These are phyloP conservation scores for Tolypocladium album DNA, from an alignment of 2,329 filamentous ascomycete genomes.

Conservation along the genomic window DNA sequence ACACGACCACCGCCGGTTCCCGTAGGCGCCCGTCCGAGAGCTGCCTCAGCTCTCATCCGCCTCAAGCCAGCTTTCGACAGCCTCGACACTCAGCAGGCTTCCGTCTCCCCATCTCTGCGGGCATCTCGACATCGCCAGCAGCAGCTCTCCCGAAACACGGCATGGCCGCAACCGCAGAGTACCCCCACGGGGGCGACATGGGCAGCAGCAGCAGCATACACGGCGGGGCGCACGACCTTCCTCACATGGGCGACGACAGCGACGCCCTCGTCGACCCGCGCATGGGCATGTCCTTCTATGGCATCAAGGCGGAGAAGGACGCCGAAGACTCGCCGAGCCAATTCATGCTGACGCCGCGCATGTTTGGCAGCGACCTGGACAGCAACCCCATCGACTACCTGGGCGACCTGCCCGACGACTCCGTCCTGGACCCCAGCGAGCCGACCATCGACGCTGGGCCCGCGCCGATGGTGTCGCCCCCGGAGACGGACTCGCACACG, in stretches of 20 bases:
- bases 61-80: not conserved
- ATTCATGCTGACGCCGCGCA: constrained; percentile 2
- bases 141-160: not conserved
- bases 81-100: not conserved
- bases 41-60: not conserved
- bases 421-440: not conserved
- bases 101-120: not conserved
- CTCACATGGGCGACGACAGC: not conserved
- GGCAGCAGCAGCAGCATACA: not conserved
- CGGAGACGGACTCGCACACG: not conserved
- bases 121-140: not conserved
- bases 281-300: constrained; percentile 2
- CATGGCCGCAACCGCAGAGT: not conserved
- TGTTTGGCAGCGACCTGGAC: constrained; percentile 2
- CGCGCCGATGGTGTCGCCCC: not conserved
- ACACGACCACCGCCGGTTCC: not conserved
- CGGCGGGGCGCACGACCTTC: not conserved
- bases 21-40: not conserved
- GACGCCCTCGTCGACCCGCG: constrained; percentile 2
- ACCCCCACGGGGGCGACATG: not conserved
- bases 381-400: not conserved
- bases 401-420: not conserved
- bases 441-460: not conserved
- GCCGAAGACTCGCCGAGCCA: not conserved
- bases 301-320: constrained; percentile 4